Conservation (phyloP, 148 eudicot species). For the Chenopodium berlandieri region DNA sequence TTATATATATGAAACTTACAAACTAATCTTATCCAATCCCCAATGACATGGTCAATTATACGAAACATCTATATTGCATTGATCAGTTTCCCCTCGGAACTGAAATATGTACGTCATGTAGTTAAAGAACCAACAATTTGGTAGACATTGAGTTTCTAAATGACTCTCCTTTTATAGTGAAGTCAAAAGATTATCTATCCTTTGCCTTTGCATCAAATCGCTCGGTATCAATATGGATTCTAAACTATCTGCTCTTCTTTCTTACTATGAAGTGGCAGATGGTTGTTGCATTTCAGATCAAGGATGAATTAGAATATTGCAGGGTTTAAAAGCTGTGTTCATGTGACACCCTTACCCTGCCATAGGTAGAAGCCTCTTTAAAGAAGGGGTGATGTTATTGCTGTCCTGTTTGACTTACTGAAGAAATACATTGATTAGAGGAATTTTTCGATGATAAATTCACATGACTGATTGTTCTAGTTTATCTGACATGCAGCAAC, state of each 20-base stretch:
- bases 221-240: neutral
- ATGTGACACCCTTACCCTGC: neutral
- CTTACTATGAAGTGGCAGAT: neutral
- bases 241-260: neutral
- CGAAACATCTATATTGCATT: neutral
- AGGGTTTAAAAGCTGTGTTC: neutral
- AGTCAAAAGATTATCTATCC: neutral
- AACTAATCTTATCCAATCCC: neutral
- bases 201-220: neutral
- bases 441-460: neutral
- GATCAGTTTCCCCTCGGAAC: neutral
- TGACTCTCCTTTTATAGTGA: neutral
- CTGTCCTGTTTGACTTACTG: neutral
- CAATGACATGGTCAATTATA: neutral
- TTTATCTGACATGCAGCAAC: conserved; percentile 54
- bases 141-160: neutral
- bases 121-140: neutral
- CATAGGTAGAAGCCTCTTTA: neutral
- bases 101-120: neutral
- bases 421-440: neutral
- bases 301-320: neutral
- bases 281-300: neutral
- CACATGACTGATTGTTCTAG: neutral
- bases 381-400: neutral
- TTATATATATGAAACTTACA: neutral